Percentiles rank a stretch among this genome's conserved stretches.
phyloP scores from a whole-genome alignment of 768 basidiomycete species.

The Hygrophoropsis aurantiaca region DNA sequence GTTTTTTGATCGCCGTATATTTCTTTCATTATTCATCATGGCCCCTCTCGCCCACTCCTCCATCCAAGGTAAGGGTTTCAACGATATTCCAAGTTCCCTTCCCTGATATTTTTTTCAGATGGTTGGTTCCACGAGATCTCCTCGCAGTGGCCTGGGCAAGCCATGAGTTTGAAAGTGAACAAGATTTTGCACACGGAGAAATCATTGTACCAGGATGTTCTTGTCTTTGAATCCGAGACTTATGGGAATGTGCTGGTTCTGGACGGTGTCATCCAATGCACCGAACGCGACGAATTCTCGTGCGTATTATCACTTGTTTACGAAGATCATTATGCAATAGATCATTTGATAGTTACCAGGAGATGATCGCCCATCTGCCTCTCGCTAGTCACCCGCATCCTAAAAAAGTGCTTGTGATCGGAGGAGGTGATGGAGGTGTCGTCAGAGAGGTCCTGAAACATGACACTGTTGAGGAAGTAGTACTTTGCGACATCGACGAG shows the following conservation, averaged over 20 bases:
- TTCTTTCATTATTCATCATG: constrained; percentile 32
- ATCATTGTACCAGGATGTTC: constrained; percentile 93
- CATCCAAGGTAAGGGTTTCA: constrained; percentile 43
- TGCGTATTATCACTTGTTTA: constrained; percentile 39
- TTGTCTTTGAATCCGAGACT: constrained; percentile 94
- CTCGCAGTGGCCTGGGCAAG: constrained; percentile 96
- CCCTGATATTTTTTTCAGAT: constrained; percentile 43
- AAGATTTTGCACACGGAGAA: constrained; percentile 93
- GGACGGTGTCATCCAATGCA: constrained; percentile 95
- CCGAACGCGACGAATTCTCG: constrained; percentile 99
- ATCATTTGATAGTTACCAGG: constrained; percentile 74
- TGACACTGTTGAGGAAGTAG: constrained; percentile 84
- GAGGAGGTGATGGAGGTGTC: constrained; percentile 97
- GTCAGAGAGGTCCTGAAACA: constrained; percentile 98
- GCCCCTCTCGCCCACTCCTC: constrained; percentile 56
- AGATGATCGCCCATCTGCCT: constrained; percentile 99
- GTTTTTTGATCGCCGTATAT: neutral
- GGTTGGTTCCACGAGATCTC: constrained; percentile 97
- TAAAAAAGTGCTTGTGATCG: constrained; percentile 93
- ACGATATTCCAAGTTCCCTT: constrained; percentile 4
- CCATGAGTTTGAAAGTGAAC: constrained; percentile 95
- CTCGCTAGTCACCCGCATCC: constrained; percentile 95
- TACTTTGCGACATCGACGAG: constrained; percentile 98
- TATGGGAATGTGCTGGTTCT: constrained; percentile 97
- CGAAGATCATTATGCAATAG: constrained; percentile 5